phyloP scores from a whole-genome alignment of 2,329 filamentous ascomycete species.

The Massarina eburnea region DNA sequence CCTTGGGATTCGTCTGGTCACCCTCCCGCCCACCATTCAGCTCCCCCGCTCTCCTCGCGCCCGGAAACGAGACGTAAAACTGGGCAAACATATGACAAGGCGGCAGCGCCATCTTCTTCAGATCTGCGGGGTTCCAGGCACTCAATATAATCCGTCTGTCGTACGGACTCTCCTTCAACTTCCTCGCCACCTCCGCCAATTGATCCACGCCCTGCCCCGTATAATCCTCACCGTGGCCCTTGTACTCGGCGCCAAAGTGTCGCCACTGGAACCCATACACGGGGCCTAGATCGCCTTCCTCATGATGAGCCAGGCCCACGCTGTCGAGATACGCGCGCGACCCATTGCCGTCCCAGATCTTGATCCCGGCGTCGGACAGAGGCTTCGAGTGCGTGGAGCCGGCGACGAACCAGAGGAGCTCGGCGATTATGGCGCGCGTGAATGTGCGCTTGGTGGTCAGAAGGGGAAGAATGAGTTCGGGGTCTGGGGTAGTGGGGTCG shows the following conservation, averaged over 20 bases:
- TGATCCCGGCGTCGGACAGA: conserved; percentile 77
- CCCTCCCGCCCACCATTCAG: conserved; percentile 9
- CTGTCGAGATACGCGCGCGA: conserved; percentile 86
- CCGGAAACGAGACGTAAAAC: conserved; percentile 83
- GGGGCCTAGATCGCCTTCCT: conserved; percentile 85
- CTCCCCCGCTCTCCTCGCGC: conserved; percentile 6
- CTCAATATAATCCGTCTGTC: conserved; percentile 87
- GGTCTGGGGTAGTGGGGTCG: conserved; percentile 40
- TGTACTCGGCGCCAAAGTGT: conserved; percentile 92
- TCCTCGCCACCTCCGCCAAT: conserved; percentile 84
- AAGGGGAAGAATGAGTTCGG: conserved; percentile 75
- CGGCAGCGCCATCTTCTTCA: conserved; percentile 86
- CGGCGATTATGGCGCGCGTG: conserved; percentile 81
- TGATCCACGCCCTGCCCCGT: conserved; percentile 89
- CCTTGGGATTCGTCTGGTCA: conserved; percentile 51
- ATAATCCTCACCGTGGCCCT: conserved; percentile 70
- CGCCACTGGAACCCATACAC: conserved; percentile 99
- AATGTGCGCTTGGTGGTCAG: conserved; percentile 98
- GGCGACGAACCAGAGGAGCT: conserved; percentile 93
- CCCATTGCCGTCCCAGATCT: conserved; percentile 98
- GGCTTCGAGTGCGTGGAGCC: conserved; percentile 79
- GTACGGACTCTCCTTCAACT: conserved; percentile 80
- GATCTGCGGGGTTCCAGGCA: conserved; percentile 90
- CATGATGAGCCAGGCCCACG: conserved; percentile 78
- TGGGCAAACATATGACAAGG: conserved; percentile 98